Evolutionary conservation across 2,329 filamentous ascomycete species (phyloP), one percentile per base, ranked within the genome.

Genomic region (Zymoseptoria ardabiliae): DNA sequence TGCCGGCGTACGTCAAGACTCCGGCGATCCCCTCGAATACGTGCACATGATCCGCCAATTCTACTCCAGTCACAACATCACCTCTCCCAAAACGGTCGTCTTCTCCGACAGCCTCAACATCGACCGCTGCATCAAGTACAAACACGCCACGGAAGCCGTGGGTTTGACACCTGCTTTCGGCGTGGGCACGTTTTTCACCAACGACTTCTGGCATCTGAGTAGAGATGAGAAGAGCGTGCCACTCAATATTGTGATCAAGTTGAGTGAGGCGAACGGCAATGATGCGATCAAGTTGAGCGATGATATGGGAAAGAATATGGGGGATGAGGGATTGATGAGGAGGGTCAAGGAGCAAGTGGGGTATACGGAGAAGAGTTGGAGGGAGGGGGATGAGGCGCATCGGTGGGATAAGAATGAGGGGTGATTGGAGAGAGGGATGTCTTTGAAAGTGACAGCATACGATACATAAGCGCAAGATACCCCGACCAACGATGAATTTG

Each of bases 241-340:
- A 0, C 78, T 99, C 57, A 99, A 99, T 70, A 99, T 99, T 69
- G 94, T 99, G 66, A 97, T 99, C 77, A 99, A 99, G 77, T 82
- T 99, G 61, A 90, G 90, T 63, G 91, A 90, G 9, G 94, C 91
- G 0, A 84, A 80, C 13, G 92, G 92, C 5, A 84, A 86, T 53
- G 84, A 88, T 0, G 92, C 94, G 2, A 85, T 99, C 71, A 99
- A 99, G 79, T 90, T 99, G 66, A 97, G 86, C 67, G 82, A 81
- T 73, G 97, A 97, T 70, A 82, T 87, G 65, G 85, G 91, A 52
- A 99, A 99, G 81, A 99, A 99, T 70, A 97, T 91, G 0, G 94
- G 94, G 7, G 88, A 97, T 70, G 84, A 85, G 68, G 81, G 81
- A 20, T 90, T 88, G 1, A 89, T 99, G 0, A 80, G 86, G 58